Evolutionary conservation across 2,329 filamentous ascomycete genomes (phyloP), one percentile per base, ranked within the genome.

Genomic region (Teratosphaeriaceae sp.): DNA sequence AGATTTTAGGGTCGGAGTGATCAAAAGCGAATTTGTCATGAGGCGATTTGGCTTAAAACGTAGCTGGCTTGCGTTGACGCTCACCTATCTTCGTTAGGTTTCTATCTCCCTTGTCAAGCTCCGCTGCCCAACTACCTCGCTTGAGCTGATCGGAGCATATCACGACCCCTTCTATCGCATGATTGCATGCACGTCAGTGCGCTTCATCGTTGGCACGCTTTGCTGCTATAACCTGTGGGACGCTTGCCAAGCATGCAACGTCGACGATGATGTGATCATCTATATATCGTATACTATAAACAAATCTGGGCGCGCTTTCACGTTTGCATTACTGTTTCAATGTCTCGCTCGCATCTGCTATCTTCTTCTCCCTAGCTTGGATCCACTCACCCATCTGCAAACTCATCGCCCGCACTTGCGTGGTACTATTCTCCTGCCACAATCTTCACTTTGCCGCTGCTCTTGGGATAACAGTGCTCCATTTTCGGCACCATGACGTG

Each of bases 161-260:
- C 24, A 27, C 24, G 24, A 27, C 24, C 24, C 24, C 24, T 27
- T 27, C 24, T 27, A 27, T 27, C 24, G 24, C 24, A 27, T 27
- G 65, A 52, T 16, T 38, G 35, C 15, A 55, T 30, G 27, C 27
- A 30, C 27, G 15, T 30, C 27, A 5, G 27, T 13, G 27, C 15
- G 15, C 15, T 30, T 30, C 5, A 30, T 5, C 15, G 3, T 12
- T 30, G 27, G 27, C 27, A 30, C 27, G 27, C 27, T 30, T 30
- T n/a, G 12, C 5, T 30, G 27, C 27, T n/a, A 30, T 30, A 30
- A 30, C 27, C 27, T 30, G 27, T 30, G 27, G 27, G 27, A 30
- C 27, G 5, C 27, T 30, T 30, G 11, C 5, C 24, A 27, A 27
- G 24, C 24, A 27, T 27, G 24, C 24, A 27, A 27, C 24, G 24